Percentiles rank a stretch among this genome's conserved stretches.
These are phyloP conservation scores for Quercus bicolor DNA, from an alignment of 306 rosid genomes.

Conservation along the genomic window DNA sequence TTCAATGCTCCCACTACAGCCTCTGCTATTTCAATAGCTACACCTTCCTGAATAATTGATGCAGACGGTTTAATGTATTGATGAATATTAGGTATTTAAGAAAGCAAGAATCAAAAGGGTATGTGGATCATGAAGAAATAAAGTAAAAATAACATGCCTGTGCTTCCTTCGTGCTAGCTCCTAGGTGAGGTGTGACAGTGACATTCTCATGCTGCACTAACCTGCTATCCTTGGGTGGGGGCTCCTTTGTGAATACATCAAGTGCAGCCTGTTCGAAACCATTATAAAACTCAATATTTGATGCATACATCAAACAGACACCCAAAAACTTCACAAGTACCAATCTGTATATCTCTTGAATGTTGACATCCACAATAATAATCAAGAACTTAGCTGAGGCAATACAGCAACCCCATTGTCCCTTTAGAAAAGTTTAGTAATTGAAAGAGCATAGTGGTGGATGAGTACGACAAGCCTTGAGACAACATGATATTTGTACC, in stretches of 20 bases:
- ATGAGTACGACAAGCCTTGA: not conserved
- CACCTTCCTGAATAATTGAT: conserved; percentile 64
- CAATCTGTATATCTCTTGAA: not conserved
- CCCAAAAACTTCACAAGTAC: not conserved
- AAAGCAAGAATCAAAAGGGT: not conserved
- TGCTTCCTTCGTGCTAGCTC: conserved; percentile 98
- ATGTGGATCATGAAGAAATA: not conserved
- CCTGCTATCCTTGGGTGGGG: conserved; percentile 75
- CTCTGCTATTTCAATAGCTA: conserved; percentile 96
- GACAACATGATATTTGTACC: not conserved
- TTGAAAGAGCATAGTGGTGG: not conserved
- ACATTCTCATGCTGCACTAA: conserved; percentile 79
- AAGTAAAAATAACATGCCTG: conserved; percentile 43
- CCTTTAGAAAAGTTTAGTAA: not conserved
- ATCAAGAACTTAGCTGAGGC: not conserved
- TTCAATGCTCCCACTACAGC: conserved; percentile 88
- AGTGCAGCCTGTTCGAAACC: conserved; percentile 69
- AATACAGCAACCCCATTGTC: not conserved
- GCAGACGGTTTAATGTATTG: not conserved
- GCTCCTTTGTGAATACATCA: conserved; percentile 86
- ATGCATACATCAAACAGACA: not conserved
- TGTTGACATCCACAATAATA: not conserved
- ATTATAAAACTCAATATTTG: conserved; percentile 1
- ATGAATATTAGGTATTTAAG: not conserved
- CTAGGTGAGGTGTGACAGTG: conserved; percentile 85